Conservation (phyloP, 495 filamentous ascomycete genomes). For the Cairneyella variabilis region DNA sequence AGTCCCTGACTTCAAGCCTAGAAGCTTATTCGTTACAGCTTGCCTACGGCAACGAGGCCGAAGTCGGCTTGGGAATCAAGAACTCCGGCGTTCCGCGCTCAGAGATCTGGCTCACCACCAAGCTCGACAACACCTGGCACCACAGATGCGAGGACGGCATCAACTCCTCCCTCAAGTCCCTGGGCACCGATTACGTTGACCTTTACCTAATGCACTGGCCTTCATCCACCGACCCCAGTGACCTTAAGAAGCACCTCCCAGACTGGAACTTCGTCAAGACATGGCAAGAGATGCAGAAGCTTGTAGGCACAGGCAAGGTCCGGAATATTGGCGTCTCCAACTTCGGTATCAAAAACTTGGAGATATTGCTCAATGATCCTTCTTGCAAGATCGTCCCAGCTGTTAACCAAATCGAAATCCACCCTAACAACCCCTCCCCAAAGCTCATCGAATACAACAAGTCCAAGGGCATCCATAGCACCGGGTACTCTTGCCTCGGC, state of each 20-base stretch:
- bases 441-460: slow-evolving; percentile 71
- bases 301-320: slow-evolving; percentile 61
- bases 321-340: slow-evolving; percentile 81
- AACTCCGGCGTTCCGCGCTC: slow-evolving; percentile 61
- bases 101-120: slow-evolving; percentile 78
- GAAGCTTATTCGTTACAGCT: slow-evolving; percentile 24
- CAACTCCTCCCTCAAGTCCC: slow-evolving; percentile 62
- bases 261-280: slow-evolving; percentile 66
- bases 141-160: slow-evolving; percentile 61
- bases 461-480: slow-evolving; percentile 68
- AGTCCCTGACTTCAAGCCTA: neutral
- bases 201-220: slow-evolving; percentile 68
- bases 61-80: slow-evolving; percentile 64
- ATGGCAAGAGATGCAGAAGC: slow-evolving; percentile 77
- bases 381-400: slow-evolving; percentile 59
- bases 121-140: slow-evolving; percentile 80
- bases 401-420: slow-evolving; percentile 91
- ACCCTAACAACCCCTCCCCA: slow-evolving; percentile 48
- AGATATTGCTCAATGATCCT: slow-evolving; percentile 55
- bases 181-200: slow-evolving; percentile 78
- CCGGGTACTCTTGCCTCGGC: slow-evolving; percentile 72
- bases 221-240: slow-evolving; percentile 65
- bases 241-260: slow-evolving; percentile 63
- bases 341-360: slow-evolving; percentile 68
- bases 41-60: slow-evolving; percentile 57